A percentile compares a stretch with the other conserved stretches of the same genome.
Evolutionary conservation across 208 protist genomes (phyloP).

Genomic region (Novymonas esmeraldas): DNA sequence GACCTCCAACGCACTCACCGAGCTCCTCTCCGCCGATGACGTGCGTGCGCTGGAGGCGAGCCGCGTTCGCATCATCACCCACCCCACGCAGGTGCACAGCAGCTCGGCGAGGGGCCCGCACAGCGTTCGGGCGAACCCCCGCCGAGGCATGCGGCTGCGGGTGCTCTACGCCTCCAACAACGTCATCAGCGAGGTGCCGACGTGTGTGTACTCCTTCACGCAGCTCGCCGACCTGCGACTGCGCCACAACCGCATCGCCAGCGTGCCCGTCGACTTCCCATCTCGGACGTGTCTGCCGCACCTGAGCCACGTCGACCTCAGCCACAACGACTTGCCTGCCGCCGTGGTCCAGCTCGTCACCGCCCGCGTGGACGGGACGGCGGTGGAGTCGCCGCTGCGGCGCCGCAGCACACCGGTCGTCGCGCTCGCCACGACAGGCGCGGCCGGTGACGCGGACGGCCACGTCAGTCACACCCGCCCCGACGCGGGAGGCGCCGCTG

Average conservation of each 20-base stretch:
- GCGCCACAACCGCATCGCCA: conserved; percentile 17
- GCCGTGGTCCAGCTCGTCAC: conserved; percentile 5
- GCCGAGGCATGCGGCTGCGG: conserved; percentile 35
- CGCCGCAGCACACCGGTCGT: not conserved
- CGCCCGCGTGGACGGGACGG: conserved; percentile 2
- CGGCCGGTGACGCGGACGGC: not conserved
- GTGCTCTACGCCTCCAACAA: conserved; percentile 61
- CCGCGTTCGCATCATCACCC: conserved; percentile 13
- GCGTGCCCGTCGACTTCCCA: conserved; percentile 32
- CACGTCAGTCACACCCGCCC: no score
- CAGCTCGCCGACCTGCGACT: conserved; percentile 49
- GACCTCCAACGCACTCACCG: conserved; percentile 49
- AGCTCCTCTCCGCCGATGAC: conserved; percentile 34
- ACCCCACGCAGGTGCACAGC: conserved; percentile 17
- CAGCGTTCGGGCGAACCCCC: conserved; percentile 6
- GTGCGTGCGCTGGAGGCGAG: conserved; percentile 19
- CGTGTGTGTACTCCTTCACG: conserved; percentile 31
- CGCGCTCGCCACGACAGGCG: not conserved
- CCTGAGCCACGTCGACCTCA: conserved; percentile 18
- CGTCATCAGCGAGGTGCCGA: conserved; percentile 26
- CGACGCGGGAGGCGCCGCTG: no score
- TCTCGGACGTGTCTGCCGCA: conserved; percentile 8
- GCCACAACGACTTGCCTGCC: conserved; percentile 34
- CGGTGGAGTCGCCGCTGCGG: not conserved
- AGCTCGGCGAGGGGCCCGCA: not conserved